Evolutionary conservation across 371 early-diverging fungal species (phyloP), one percentile per base, ranked within the genome.

Genomic region (Rhizopus stolonifer): DNA sequence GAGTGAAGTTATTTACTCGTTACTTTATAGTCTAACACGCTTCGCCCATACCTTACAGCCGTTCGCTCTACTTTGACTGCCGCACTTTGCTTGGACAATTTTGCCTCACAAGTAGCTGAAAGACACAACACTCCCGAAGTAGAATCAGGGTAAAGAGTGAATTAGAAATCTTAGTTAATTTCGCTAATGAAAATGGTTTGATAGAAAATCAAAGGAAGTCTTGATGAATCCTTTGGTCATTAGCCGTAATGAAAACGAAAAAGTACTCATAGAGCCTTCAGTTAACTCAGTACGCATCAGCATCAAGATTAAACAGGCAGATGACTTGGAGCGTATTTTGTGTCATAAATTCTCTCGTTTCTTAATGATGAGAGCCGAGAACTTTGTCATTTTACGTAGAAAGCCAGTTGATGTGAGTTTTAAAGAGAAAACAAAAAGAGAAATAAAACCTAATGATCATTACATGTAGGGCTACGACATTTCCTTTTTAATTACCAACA

Each of bases 121-220:
- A 82, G 96, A 64, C 98, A 98, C 83, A 96, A 96, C 68, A 92
- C 93, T 70, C 97, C 98, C 46, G 98, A 98, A 77, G 85, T 98
- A 21, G 98, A 98, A 69, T 94, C 93, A 14, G 79, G 87, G 94
- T 92, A 82, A 58, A 33, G n/a, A 25, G n/a, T 15, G 24, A 21
- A 22, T 45, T 23, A 22, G 34, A 43, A 25, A 26, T 4, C 3
- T 4, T n/a, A 18, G 36, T 17, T 17, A 19, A 19, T 1, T 13
- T 11, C 40, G 6, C 22, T 18, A 17, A 29, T 19, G 24, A 38
- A n/a, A 17, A 21, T 43, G 38, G 21, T 10, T 46, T 26, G 2
- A 10, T 47, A 64, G 65, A 24, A 60, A 64, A 40, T 64, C 65
- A 18, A 60, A 59, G 31, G 65, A 64, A 56, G 26, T 60, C 3